A percentile compares a stretch with the other conserved stretches of the same genome.
phyloP scores from a whole-genome alignment of 2,329 filamentous ascomycete genomes.

The Mariannaea elegans region DNA sequence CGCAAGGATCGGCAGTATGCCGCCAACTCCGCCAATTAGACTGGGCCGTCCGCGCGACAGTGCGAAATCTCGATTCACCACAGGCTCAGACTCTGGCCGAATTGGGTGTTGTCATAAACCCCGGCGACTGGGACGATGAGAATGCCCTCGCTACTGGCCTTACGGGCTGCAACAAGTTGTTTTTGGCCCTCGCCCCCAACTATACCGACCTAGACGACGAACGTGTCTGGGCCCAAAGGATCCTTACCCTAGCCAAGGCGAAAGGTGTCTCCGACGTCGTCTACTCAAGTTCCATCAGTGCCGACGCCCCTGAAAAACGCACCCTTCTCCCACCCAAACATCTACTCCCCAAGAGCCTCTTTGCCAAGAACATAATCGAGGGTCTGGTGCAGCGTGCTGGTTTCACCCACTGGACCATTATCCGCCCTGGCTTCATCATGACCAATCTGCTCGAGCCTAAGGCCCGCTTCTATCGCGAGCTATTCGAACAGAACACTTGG shows the following conservation, averaged over 20 bases:
- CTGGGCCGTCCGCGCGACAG: conserved; percentile 5
- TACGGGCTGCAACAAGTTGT: conserved; percentile 1
- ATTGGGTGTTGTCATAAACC: conserved; percentile 4
- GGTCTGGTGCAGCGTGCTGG: conserved; percentile 5
- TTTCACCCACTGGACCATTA: conserved; percentile 8
- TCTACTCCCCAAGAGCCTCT: conserved; percentile 13
- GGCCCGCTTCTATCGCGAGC: not conserved
- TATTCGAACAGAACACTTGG: not conserved
- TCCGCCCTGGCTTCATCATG: conserved; percentile 14
- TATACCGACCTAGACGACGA: conserved; percentile 3
- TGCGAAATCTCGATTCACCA: conserved; percentile 6
- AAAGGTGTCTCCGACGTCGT: not conserved
- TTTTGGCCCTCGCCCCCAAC: conserved; percentile 1
- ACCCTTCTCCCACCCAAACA: conserved; percentile 9
- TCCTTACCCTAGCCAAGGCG: not conserved
- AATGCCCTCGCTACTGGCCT: not conserved
- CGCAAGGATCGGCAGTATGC: conserved; percentile 7
- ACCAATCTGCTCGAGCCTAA: conserved; percentile 8
- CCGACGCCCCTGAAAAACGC: conserved; percentile 10
- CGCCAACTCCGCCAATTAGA: conserved; percentile 4
- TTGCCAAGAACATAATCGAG: conserved; percentile 12
- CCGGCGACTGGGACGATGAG: conserved; percentile 9
- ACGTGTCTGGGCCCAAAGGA: conserved; percentile 4
- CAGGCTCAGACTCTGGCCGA: conserved; percentile 2
- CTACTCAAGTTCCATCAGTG: conserved; percentile 8